A percentile compares a stretch with the other conserved stretches of the same genome.
Evolutionary conservation across 1,284 basidiomycete species (phyloP).

Genomic region (Microbotryum scabiosae): DNA sequence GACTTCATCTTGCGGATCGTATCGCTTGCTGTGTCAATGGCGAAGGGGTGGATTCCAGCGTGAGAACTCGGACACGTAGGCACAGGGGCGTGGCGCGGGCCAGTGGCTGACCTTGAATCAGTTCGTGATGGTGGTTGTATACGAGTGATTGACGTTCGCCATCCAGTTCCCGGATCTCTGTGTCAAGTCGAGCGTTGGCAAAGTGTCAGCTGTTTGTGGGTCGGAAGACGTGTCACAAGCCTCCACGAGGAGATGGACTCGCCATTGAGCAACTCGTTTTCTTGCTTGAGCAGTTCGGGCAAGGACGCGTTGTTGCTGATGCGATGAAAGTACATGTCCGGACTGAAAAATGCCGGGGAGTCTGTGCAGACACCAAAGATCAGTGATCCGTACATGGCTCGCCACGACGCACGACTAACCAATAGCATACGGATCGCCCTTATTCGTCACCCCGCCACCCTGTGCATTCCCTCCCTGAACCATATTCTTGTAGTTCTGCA

Average conservation of each 20-base stretch:
- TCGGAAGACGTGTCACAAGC: background rate
- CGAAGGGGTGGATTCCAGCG: constrained; percentile 39
- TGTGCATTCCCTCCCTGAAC: constrained; percentile 47
- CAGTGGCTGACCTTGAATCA: constrained; percentile 47
- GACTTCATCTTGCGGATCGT: constrained; percentile 85
- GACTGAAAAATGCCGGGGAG: constrained; percentile 70
- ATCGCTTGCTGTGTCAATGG: constrained; percentile 54
- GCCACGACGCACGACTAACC: constrained; percentile 43
- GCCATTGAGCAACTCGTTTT: constrained; percentile 68
- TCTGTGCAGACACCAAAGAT: constrained; percentile 1
- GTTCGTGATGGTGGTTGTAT: constrained; percentile 88
- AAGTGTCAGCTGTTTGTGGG: background rate
- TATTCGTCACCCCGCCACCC: constrained; percentile 42
- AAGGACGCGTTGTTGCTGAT: constrained; percentile 46
- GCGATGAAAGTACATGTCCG: constrained; percentile 54
- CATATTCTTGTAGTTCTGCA: constrained; percentile 74
- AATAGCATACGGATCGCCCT: constrained; percentile 64
- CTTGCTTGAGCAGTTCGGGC: constrained; percentile 58
- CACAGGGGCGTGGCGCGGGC: too few species aligned
- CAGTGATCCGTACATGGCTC: background rate
- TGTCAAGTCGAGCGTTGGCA: background rate
- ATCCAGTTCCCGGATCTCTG: constrained; percentile 77
- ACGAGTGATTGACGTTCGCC: constrained; percentile 81
- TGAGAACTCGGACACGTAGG: too few species aligned
- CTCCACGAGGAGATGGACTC: constrained; percentile 1